Evolutionary conservation across 306 rosid genomes (phyloP), one percentile per base, ranked within the genome.

Genomic region (Glycine latifolia): DNA sequence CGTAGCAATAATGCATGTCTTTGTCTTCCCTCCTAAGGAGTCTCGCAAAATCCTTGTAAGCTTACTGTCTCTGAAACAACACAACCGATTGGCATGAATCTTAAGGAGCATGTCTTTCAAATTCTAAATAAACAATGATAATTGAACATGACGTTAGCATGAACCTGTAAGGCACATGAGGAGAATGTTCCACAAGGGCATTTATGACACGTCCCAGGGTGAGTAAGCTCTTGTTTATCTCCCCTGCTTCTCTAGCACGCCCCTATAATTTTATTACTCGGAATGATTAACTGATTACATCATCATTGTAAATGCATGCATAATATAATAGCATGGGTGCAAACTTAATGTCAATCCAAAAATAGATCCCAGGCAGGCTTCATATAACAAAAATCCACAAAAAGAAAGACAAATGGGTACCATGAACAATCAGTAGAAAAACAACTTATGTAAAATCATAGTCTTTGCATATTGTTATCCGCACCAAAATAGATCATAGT

Each of bases 161-260:
- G 46, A 54, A 95, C 99, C 99, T 93, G 88, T 95, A 95, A 77
- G 99, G 99, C 60, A 95, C 86, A 79, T 95, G 99, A 56, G 94
- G 4, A 44, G 98, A 88, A 87, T 95, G 99, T 83, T 95, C 99
- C 85, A 93, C 99, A 10, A 95, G 87, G 4, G 99, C 96, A 88
- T 95, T 95, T 75, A 95, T 95, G 76, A 93, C 98, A 67, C 99
- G 97, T 50, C 99, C 99, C 39, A 95, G 85, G 46, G 99, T 95
- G 85, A 95, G 97, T 82, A 95, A 83, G 96, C 99, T 95, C 88
- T 95, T 95, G 83, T 95, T 95, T 86, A 95, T 95, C 92, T 95
- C 99, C 81, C 99, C 99, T 3, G 99, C 99, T 90, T 95, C 99
- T 89, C 99, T 89, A 52, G 99, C 99, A 59, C 98, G 97, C 53